phyloP scores from a whole-genome alignment of 352 stramenopile species.

The Globisporangium irregulare region DNA sequence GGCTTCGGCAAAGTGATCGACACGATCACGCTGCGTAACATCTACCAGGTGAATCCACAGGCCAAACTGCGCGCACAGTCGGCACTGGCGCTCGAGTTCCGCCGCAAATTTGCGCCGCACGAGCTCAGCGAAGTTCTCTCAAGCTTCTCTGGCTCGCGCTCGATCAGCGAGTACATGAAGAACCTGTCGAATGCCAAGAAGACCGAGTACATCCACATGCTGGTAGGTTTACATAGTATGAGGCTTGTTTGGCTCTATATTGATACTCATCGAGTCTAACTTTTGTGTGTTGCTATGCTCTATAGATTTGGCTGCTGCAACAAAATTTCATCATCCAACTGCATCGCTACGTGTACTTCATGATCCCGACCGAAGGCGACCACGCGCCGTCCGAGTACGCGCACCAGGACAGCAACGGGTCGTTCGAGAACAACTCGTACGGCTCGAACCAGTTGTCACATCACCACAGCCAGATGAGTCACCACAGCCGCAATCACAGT shows the following conservation, averaged over 20 bases:
- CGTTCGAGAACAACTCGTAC: slow-evolving; percentile 28
- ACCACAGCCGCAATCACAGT: slow-evolving; percentile 18
- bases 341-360: slow-evolving; percentile 86
- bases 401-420: slow-evolving; percentile 27
- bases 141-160: slow-evolving; percentile 63
- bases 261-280: neutral
- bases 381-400: slow-evolving; percentile 20
- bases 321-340: slow-evolving; percentile 81
- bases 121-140: slow-evolving; percentile 73
- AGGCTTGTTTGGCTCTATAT: neutral
- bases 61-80: slow-evolving; percentile 50
- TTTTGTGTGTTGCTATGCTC: neutral
- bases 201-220: slow-evolving; percentile 85
- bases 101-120: slow-evolving; percentile 63
- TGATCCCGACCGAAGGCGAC: slow-evolving; percentile 71
- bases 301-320: slow-evolving; percentile 80
- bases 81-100: slow-evolving; percentile 63
- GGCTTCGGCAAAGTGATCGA: slow-evolving; percentile 77
- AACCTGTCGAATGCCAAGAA: slow-evolving; percentile 61
- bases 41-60: slow-evolving; percentile 76
- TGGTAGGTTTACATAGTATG: slow-evolving; percentile 26
- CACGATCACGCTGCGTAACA: slow-evolving; percentile 82
- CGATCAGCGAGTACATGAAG: slow-evolving; percentile 82
- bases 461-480: slow-evolving; percentile 12
- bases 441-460: slow-evolving; percentile 19